Percentiles rank a stretch among this genome's conserved stretches.
These are phyloP conservation scores for Kalaharituber pfeilii DNA, from an alignment of 2,329 filamentous ascomycete species.

Conservation along the genomic window DNA sequence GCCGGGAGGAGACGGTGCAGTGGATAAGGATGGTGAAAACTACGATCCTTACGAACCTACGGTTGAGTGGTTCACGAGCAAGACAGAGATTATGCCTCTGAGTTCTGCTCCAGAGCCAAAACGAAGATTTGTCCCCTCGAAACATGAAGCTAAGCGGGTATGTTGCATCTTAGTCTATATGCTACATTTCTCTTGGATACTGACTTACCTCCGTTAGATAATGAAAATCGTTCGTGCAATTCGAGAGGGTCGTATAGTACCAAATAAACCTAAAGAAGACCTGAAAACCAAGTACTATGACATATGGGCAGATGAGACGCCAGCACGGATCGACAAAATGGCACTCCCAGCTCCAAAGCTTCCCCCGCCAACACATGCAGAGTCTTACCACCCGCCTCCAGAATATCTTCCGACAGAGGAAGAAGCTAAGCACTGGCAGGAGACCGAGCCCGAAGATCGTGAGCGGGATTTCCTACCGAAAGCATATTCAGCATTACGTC, in stretches of 20 bases:
- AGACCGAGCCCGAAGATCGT: slow-evolving; percentile 72
- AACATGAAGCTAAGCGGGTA: slow-evolving; percentile 87
- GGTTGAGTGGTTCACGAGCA: slow-evolving; percentile 83
- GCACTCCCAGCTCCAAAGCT: slow-evolving; percentile 88
- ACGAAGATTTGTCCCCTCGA: slow-evolving; percentile 84
- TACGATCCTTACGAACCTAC: slow-evolving; percentile 87
- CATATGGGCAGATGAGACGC: slow-evolving; percentile 84
- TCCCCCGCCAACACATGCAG: slow-evolving; percentile 79
- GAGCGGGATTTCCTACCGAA: slow-evolving; percentile 76
- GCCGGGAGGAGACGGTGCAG: slow-evolving; percentile 29
- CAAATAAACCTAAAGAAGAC: slow-evolving; percentile 62
- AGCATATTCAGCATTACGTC: slow-evolving; percentile 66
- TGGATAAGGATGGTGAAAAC: slow-evolving; percentile 45
- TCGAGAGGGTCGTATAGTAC: slow-evolving; percentile 78
- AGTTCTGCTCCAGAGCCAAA: slow-evolving; percentile 93
- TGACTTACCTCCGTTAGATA: neutral
- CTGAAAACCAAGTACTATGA: slow-evolving; percentile 64
- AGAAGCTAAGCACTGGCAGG: slow-evolving; percentile 72
- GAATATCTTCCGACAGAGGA: slow-evolving; percentile 81
- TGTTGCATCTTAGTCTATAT: too few species aligned
- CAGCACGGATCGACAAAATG: slow-evolving; percentile 66
- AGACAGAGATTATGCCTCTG: slow-evolving; percentile 82
- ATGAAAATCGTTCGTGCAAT: slow-evolving; percentile 97
- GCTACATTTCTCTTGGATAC: too few species aligned
- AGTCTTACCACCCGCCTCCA: slow-evolving; percentile 88